Conservation (phyloP, 1,139 yeast genomes). For the Sugiyamaella grinbergsii region DNA sequence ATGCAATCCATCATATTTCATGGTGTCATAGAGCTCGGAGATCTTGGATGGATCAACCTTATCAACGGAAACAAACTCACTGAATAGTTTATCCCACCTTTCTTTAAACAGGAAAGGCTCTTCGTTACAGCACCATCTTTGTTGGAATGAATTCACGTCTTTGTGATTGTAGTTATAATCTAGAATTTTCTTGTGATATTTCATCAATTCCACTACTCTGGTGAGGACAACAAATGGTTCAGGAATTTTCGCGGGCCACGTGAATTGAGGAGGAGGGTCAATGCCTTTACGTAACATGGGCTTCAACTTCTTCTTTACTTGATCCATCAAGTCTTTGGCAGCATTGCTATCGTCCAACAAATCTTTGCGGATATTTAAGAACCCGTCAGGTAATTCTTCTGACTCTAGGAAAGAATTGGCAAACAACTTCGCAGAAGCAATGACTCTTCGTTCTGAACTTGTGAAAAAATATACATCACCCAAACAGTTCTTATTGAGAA, state of each 20-base stretch:
- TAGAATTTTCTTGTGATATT: conserved; percentile 84
- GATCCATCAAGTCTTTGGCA: conserved; percentile 96
- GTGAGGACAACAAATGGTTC: conserved; percentile 93
- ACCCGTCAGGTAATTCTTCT: conserved; percentile 72
- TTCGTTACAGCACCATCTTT: conserved; percentile 95
- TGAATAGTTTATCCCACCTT: conserved; percentile 96
- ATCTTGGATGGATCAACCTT: conserved; percentile 98
- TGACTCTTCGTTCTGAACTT: conserved; percentile 91
- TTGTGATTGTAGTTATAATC: conserved; percentile 72
- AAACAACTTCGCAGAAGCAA: conserved; percentile 88
- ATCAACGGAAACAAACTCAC: conserved; percentile 88
- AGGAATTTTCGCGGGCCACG: conserved; percentile 99
- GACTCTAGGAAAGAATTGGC: conserved; percentile 78
- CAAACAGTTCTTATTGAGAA: conserved; percentile 81
- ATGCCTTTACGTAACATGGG: conserved; percentile 93
- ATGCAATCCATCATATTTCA: conserved; percentile 97
- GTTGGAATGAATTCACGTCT: conserved; percentile 69
- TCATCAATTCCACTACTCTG: conserved; percentile 94
- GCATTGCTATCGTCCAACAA: conserved; percentile 96
- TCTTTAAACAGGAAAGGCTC: conserved; percentile 88
- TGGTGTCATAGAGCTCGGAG: conserved; percentile 94
- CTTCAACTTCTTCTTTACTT: conserved; percentile 93
- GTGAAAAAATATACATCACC: conserved; percentile 85
- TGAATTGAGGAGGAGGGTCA: conserved; percentile 97
- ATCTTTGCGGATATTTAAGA: conserved; percentile 82